Conservation (phyloP, 495 filamentous ascomycete species). For the Aspergillus cavernicola region DNA sequence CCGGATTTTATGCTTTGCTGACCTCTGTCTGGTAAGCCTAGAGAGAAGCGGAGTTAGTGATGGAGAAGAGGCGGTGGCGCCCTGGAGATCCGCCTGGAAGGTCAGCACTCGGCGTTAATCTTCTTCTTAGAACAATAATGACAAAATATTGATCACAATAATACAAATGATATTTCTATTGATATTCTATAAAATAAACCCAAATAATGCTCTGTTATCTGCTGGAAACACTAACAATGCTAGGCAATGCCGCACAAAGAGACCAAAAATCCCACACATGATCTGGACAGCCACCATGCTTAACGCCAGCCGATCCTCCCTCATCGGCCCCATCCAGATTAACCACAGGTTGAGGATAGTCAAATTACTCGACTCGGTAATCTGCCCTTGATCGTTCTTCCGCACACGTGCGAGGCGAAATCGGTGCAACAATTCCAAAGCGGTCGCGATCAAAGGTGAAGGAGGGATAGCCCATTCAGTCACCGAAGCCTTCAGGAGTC, state of each 20-base stretch:
- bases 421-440: constrained; percentile 59
- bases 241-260: constrained; percentile 80
- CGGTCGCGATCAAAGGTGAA: constrained; percentile 51
- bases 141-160: too few relatives aligned
- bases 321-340: constrained; percentile 89
- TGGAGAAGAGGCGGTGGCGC: not conserved
- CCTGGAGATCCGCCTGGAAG: not conserved
- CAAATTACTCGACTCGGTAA: constrained; percentile 82
- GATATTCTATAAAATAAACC: constrained; percentile 22
- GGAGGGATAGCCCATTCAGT: constrained; percentile 77
- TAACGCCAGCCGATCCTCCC: constrained; percentile 75
- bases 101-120: not conserved
- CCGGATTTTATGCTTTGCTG: not conserved
- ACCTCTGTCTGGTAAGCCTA: not conserved
- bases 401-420: constrained; percentile 62
- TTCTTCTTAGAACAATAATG: too few relatives aligned
- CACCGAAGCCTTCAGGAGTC: constrained; percentile 76
- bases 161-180: not conserved
- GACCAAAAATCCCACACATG: constrained; percentile 67
- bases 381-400: constrained; percentile 60
- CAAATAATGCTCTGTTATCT: constrained; percentile 66
- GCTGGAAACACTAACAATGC: constrained; percentile 80
- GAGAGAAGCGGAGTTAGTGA: not conserved
- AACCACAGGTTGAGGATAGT: constrained; percentile 95
- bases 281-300: constrained; percentile 74